Base-by-base conservation (phyloP, 2,329 filamentous ascomycete genomes). In the Apiospora phragmitis region DNA sequence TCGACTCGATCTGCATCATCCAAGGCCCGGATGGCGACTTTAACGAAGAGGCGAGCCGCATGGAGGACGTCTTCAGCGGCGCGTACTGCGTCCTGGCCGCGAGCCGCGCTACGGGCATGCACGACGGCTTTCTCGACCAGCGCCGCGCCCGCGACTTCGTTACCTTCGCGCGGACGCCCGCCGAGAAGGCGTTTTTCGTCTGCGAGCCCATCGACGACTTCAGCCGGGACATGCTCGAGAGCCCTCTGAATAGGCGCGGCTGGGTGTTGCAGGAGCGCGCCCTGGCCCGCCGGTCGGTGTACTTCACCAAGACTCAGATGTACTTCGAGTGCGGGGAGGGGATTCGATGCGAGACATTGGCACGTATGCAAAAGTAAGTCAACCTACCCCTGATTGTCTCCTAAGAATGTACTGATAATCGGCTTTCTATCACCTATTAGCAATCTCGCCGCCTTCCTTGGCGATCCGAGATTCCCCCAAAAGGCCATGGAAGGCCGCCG, bases 241-340 rank as follows among this genome's bases (percentile, higher is more conserved):
- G 78, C 0, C 18, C 72, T 1, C 72, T 85, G 3, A 82, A 78
- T 68, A 72, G 70, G 6, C 75, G 82, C 3, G 82, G 79, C 0
- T 84, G 82, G 83, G 82, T 83, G 0, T 59, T 83, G 5, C 82
- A 84, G 70, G 83, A 84, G 70, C 74, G 78, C n/a, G 78, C 76
- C 0, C 72, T 84, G 2, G 77, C 81, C 0, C 76, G 78, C 11
- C 75, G 83, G 12, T 80, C 79, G 0, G 79, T 84, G 16, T 81
- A 79, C 65, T 85, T 82, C 70, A 79, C 81, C 0, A 51, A 76
- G 1, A 71, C 71, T 0, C 80, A 84, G 70, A 78, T 79, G 0
- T 82, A 83, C 29, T 84, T 77, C 76, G 81, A 82, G 59, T 84
- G 83, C 47, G 79, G 82, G 7, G 66, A 74, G 0, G 77, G 80